A percentile compares a stretch with the other conserved stretches of the same genome.
These are phyloP conservation scores for Piloderma croceum DNA, from an alignment of 768 basidiomycete genomes.

Conservation along the genomic window DNA sequence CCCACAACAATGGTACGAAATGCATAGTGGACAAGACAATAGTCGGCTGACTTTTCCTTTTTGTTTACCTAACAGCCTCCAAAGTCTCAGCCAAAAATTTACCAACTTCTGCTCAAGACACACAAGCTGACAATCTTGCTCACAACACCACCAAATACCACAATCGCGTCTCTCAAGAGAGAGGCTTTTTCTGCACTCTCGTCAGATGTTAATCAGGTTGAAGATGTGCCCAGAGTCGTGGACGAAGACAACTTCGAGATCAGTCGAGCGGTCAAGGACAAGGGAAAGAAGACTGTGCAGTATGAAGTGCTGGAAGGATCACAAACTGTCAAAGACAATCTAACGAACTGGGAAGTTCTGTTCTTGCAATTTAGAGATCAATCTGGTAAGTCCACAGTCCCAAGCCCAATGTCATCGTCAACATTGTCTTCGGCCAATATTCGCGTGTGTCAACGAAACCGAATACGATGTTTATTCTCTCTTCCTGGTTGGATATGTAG, in stretches of 20 bases:
- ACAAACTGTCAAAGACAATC: slow-evolving; percentile 41
- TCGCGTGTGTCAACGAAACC: background rate
- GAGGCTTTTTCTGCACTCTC: slow-evolving; percentile 59
- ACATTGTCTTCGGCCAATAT: too few species aligned
- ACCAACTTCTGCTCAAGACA: slow-evolving; percentile 66
- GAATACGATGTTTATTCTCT: slow-evolving; percentile 2
- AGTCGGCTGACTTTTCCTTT: too few species aligned
- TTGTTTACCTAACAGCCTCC: slow-evolving; percentile 52
- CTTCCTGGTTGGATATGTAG: slow-evolving; percentile 28
- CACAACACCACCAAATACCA: slow-evolving; percentile 47
- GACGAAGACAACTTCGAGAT: slow-evolving; percentile 56
- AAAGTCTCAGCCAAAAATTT: slow-evolving; percentile 52
- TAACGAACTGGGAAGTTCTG: slow-evolving; percentile 61
- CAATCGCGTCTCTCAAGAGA: slow-evolving; percentile 53
- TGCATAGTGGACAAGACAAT: too few species aligned
- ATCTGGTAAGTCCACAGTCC: slow-evolving; percentile 48
- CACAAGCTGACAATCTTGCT: slow-evolving; percentile 66
- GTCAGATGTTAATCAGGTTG: slow-evolving; percentile 37
- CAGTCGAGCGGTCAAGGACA: slow-evolving; percentile 48
- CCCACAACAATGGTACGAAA: too few species aligned
- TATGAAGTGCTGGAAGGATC: slow-evolving; percentile 49
- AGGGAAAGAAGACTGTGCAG: slow-evolving; percentile 40
- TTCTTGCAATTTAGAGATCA: slow-evolving; percentile 64
- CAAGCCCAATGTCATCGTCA: background rate
- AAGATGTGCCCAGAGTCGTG: slow-evolving; percentile 28